Evolutionary conservation across 768 basidiomycete species (phyloP), one percentile per base, ranked within the genome.

Genomic region (Rhizopogon vulgaris): DNA sequence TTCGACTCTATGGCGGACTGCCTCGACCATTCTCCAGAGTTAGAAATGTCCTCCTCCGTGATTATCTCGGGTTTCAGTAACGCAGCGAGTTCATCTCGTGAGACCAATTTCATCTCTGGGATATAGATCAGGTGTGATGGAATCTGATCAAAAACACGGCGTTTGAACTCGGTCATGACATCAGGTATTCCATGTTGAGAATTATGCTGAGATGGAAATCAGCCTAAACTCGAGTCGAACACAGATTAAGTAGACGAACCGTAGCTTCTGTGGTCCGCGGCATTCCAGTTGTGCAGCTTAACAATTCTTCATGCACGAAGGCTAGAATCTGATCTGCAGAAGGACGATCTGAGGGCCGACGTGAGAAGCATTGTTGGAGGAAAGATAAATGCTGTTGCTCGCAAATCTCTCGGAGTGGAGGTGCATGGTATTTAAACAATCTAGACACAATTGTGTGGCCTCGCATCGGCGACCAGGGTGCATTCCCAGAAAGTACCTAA

Each of bases 71-170:
- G 52, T 38, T 47, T 30, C 27, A 53, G 28, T 22, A 50, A 25
- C 22, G n/a, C 25, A 22, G n/a, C 14, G 18, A 41, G 38, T 40
- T 53, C 10, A 22, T 41, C 28, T 6, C 52, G 37, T 6, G 38
- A 14, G n/a, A 53, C 25, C 12, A 53, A 25, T 22, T 22, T 49
- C 46, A 49, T 49, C 15, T 49, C 27, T 4, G 38, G 48, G 24
- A 53, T 8, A 38, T 53, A 12, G 38, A 53, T 38, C 36, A 53
- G 27, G 49, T 43, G 39, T 18, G 40, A 36, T 22, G 52, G 52
- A 32, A 49, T 15, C 14, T 18, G 27, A 38, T 53, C 48, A 39
- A 41, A 53, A 38, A 53, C 48, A 28, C 24, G 50, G 18, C 41
- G 50, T 27, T 57, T 38, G 47, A 58, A 53, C 6, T 50, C 38